phyloP scores from a whole-genome alignment of 2,329 filamentous ascomycete species.

The Xylogone sp. region DNA sequence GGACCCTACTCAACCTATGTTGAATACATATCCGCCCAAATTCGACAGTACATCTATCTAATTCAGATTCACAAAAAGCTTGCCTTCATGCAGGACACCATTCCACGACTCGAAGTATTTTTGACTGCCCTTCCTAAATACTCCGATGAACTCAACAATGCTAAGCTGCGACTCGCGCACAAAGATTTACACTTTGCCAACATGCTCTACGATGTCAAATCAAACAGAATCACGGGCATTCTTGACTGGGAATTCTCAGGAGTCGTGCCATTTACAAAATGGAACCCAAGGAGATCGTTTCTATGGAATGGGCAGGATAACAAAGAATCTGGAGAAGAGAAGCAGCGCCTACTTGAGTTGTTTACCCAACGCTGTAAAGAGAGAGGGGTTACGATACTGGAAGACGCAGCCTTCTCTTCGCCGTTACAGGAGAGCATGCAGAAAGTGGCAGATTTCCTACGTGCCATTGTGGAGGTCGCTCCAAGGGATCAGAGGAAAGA shows the following conservation, averaged over 20 bases:
- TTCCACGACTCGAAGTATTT: slow-evolving; percentile 27
- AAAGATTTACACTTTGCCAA: slow-evolving; percentile 36
- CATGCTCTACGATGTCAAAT: slow-evolving; percentile 27
- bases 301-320: slow-evolving; percentile 1
- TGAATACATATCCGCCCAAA: slow-evolving; percentile 19
- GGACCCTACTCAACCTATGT: slow-evolving; percentile 26
- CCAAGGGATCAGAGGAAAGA: no score
- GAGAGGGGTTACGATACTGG: no score
- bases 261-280: slow-evolving; percentile 30
- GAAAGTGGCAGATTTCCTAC: no score
- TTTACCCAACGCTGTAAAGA: no score
- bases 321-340: no score
- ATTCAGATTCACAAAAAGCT: slow-evolving; percentile 25
- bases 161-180: slow-evolving; percentile 28
- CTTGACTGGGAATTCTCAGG: slow-evolving; percentile 36
- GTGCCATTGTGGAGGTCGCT: no score
- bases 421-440: no score
- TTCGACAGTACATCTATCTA: slow-evolving; percentile 24
- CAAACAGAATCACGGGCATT: slow-evolving; percentile 27
- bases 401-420: no score
- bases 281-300: slow-evolving; percentile 33
- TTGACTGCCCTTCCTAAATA: slow-evolving; percentile 3
- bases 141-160: slow-evolving; percentile 17
- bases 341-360: no score
- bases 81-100: slow-evolving; percentile 20